Evolutionary conservation across 2,329 filamentous ascomycete genomes (phyloP), one percentile per base, ranked within the genome.

Genomic region (Hirsutella thompsonii): DNA sequence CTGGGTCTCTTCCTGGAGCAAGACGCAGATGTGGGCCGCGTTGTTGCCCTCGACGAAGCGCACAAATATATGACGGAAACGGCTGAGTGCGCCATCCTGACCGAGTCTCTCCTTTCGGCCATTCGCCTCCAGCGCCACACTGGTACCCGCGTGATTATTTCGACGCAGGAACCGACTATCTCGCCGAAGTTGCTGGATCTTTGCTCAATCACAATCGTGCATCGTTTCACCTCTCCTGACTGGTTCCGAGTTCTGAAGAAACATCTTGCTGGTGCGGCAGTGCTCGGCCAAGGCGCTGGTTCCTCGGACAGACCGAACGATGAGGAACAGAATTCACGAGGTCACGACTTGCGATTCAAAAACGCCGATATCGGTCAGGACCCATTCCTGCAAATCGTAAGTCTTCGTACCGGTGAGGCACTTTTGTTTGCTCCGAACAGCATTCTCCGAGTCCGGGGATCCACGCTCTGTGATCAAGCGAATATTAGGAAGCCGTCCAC

Each of bases 91-190:
- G 55, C 61, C 3, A 63, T 62, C 0, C 66, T 89, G 21, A 87
- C 81, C 0, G 67, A 81, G 5, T 66, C 67, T 0, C 63, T 89
- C 0, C 62, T 84, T 0, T 64, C 67, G 0, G 71, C 74, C 0
- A 81, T 89, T 47, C 72, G 83, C 0, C 66, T 81, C n/a, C 83
- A 90, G 56, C 75, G 83, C 0, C 83, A 89, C 52, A 59, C 78
- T 1, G 82, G 70, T 1, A 68, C 72, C 0, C 70, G 83, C 0
- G 66, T 88, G 4, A 55, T 89, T 34, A 79, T 90, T 23, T 79
- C 82, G 0, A 90, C 83, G 0, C 83, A 92, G 52, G 83, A 90
- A 50, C 84, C 83, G 0, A 86, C 80, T 0, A 68, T 89, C 4
- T 80, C 79, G 0, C 74, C 77, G 0, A 68, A 70, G 14, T 67